Evolutionary conservation across 176 grass and related monocot genomes (phyloP).

Genomic region (Puccinellia tenuiflora): DNA sequence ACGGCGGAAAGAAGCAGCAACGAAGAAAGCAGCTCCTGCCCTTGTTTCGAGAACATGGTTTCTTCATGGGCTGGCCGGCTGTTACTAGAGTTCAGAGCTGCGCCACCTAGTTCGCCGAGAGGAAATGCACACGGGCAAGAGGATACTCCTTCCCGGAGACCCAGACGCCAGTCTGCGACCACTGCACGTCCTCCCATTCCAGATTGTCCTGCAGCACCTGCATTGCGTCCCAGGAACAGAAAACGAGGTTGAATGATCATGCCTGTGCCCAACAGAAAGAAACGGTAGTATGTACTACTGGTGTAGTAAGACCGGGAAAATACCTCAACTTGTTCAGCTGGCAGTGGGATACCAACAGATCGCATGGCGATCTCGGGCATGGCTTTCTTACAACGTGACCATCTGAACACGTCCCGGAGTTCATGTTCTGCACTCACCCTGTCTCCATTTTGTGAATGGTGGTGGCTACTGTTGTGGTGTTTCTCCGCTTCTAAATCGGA

Average conservation of each 20-base stretch:
- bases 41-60: not conserved
- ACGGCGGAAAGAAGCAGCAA: not conserved
- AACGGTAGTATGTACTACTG: not conserved
- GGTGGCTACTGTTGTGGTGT: conserved; percentile 52
- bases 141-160: conserved; percentile 80
- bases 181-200: conserved; percentile 97
- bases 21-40: not conserved
- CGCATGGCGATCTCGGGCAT: conserved; percentile 66
- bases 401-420: conserved; percentile 65
- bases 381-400: conserved; percentile 82
- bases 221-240: not conserved
- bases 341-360: conserved; percentile 65
- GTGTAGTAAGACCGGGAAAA: not conserved
- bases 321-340: conserved; percentile 82
- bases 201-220: conserved; percentile 82
- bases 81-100: not conserved
- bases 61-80: not conserved
- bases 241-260: not conserved
- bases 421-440: conserved; percentile 45
- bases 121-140: conserved; percentile 76
- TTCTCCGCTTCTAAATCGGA: conserved; percentile 40
- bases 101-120: conserved; percentile 50
- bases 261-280: not conserved
- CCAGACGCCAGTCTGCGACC: conserved; percentile 85
- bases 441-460: conserved; percentile 69